Percentiles rank a stretch among this genome's conserved stretches.
Conservation (phyloP, 139 green algal species). For the Pleodorina starrii region DNA sequence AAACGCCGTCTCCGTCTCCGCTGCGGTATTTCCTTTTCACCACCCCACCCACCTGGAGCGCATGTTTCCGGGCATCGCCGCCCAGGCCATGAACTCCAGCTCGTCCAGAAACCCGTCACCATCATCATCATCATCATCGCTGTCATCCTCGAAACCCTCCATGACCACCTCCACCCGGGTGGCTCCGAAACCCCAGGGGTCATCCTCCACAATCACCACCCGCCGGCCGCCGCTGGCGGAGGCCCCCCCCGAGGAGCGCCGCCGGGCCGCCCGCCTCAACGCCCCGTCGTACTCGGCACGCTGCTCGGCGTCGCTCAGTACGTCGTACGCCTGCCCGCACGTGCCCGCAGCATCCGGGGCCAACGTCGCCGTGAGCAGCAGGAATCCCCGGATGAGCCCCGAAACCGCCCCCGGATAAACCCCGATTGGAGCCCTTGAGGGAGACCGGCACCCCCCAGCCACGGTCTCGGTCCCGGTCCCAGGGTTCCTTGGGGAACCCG, state of each 20-base stretch:
- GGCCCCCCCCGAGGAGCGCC: not conserved
- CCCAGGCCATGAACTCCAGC: conserved; percentile 19
- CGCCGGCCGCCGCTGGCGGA: not conserved
- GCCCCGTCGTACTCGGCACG: conserved; percentile 8
- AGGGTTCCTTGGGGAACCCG: too few relatives aligned
- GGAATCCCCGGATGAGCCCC: too few relatives aligned
- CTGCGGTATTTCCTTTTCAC: not conserved
- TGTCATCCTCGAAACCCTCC: not conserved
- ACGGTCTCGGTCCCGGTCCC: too few relatives aligned
- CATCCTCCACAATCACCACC: not conserved
- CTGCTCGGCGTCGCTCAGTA: not conserved
- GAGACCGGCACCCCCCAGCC: too few relatives aligned
- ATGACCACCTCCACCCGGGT: not conserved
- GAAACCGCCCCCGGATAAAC: too few relatives aligned
- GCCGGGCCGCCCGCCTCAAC: not conserved
- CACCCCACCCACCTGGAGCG: not conserved
- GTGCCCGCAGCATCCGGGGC: not conserved
- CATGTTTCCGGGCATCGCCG: not conserved
- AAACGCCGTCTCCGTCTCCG: too few relatives aligned
- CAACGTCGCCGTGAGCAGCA: too few relatives aligned
- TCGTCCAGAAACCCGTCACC: conserved; percentile 9
- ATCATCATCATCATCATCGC: conserved; percentile 28
- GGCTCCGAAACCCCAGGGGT: not conserved
- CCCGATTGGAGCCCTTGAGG: too few relatives aligned
- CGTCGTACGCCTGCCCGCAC: conserved; percentile 32